Evolutionary conservation across 768 basidiomycete species (phyloP).

Genomic region (Sporobolomyces roseus): DNA sequence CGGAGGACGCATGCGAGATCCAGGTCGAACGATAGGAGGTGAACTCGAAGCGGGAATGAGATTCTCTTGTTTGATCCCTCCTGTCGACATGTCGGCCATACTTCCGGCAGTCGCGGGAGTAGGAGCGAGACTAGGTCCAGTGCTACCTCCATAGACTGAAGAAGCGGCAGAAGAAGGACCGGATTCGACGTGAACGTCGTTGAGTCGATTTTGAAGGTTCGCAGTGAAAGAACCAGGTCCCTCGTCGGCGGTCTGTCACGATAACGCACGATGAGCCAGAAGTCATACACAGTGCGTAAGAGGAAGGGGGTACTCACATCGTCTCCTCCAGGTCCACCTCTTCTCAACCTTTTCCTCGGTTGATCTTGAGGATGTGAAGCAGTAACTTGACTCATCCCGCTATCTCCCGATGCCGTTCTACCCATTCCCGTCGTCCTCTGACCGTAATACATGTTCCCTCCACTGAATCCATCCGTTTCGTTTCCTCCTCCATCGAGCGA

Average conservation of each 20-base stretch:
- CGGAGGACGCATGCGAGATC: conserved; percentile 1
- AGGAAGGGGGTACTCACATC: conserved; percentile 14
- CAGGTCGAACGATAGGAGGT: conserved; percentile 7
- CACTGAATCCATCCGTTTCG: conserved; percentile 5
- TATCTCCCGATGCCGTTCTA: conserved; percentile 1
- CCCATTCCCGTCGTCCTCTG: conserved; percentile 31
- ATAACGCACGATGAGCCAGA: background rate
- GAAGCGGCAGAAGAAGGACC: conserved; percentile 14
- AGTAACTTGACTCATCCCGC: background rate
- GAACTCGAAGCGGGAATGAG: background rate
- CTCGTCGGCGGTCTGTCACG: background rate
- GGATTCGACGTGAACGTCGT: conserved; percentile 37
- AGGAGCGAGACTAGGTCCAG: conserved; percentile 24
- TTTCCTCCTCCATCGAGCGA: conserved; percentile 17
- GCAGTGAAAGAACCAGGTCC: conserved; percentile 30
- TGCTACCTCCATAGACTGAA: conserved; percentile 24
- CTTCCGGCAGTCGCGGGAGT: conserved; percentile 25
- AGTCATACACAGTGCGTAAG: background rate
- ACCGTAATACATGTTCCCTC: conserved; percentile 9
- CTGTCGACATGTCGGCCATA: background rate
- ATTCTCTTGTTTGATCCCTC: background rate
- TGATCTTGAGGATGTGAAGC: conserved; percentile 18
- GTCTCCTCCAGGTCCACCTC: conserved; percentile 17
- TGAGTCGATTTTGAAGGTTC: conserved; percentile 27
- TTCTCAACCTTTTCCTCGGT: conserved; percentile 30